These are phyloP conservation scores for Pleurotus platypus DNA, from an alignment of 768 basidiomycete species.

Conservation along the genomic window DNA sequence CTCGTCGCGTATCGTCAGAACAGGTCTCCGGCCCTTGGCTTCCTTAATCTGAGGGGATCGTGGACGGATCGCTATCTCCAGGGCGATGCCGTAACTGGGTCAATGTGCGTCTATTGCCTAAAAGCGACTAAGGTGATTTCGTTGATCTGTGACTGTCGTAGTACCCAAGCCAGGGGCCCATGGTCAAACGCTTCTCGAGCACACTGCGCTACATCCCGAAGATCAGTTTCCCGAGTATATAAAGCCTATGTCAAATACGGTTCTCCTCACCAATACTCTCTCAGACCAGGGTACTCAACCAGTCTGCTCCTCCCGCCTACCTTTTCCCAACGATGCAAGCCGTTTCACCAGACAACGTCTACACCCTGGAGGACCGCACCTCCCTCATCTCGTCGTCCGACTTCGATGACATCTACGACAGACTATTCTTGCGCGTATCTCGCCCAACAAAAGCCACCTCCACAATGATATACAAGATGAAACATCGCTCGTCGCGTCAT, in stretches of 20 bases:
- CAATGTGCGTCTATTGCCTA: conserved; percentile 8
- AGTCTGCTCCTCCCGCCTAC: neutral
- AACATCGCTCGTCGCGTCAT: conserved; percentile 57
- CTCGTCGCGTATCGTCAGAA: neutral
- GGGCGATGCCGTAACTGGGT: conserved; percentile 8
- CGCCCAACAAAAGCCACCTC: conserved; percentile 39
- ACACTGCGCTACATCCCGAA: conserved; percentile 6
- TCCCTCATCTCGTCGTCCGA: conserved; percentile 52
- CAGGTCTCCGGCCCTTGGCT: conserved; percentile 2
- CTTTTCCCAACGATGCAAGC: conserved; percentile 1
- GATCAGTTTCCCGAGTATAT: conserved; percentile 5
- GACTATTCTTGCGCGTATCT: conserved; percentile 63
- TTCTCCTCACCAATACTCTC: neutral
- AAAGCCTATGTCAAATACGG: neutral
- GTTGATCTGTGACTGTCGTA: conserved; percentile 3
- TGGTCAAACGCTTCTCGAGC: conserved; percentile 4
- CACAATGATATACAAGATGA: conserved; percentile 64
- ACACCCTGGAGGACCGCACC: conserved; percentile 67
- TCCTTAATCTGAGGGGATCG: neutral
- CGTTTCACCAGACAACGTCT: conserved; percentile 34
- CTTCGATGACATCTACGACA: conserved; percentile 78
- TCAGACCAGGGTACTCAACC: neutral
- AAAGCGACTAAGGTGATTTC: conserved; percentile 4
- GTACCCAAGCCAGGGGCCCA: conserved; percentile 1
- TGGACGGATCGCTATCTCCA: conserved; percentile 8